Base-by-base conservation (phyloP, 2,329 filamentous ascomycete genomes). In the Aspergillus phoenicis region DNA sequence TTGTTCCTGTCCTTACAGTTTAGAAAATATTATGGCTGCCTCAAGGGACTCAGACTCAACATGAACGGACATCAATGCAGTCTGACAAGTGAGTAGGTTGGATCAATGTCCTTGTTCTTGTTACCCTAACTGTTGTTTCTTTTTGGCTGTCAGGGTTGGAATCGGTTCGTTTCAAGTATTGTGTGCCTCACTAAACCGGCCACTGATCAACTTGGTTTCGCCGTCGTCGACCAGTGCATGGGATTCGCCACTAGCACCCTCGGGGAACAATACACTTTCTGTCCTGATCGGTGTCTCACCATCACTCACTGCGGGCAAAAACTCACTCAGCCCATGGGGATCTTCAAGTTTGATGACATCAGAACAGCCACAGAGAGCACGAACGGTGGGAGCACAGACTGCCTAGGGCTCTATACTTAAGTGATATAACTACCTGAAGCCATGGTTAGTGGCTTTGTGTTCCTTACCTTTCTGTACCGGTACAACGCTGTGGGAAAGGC, bases 261-360 rank as follows among this genome's bases (percentile, higher is more conserved):
- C 47, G 47, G 15, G n/a, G 30, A 30, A 51, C 47, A 33, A 51
- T 51, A 51, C 26, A 30, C 26, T 51, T 51, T 51, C 47, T 51
- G 30, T 51, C 47, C 33, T 10, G 8, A 51, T 51, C 47, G 17
- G 26, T 51, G 47, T 51, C 47, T 33, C 47, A 51, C 26, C 26
- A 30, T 30, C 47, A 20, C n/a, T 30, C 15, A 33, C 30, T 51
- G 47, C 8, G 22, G 24, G 41, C 17, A 45, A 24, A 24, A 24
- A 4, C 13, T 30, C 17, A 24, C 13, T 30, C 17, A 24, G n/a
- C 17, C 22, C 41, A 45, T 22, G 41, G 41, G 26, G 10, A n/a
- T 28, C 47, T 49, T 17, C 15, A 8, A 33, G 8, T 11, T 51
- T n/a, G 26, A 51, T 51, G 47, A 51, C 47, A 49, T 49, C 47